Conservation (phyloP, 148 eudicot genomes). For the Vaccinium darrowii region DNA sequence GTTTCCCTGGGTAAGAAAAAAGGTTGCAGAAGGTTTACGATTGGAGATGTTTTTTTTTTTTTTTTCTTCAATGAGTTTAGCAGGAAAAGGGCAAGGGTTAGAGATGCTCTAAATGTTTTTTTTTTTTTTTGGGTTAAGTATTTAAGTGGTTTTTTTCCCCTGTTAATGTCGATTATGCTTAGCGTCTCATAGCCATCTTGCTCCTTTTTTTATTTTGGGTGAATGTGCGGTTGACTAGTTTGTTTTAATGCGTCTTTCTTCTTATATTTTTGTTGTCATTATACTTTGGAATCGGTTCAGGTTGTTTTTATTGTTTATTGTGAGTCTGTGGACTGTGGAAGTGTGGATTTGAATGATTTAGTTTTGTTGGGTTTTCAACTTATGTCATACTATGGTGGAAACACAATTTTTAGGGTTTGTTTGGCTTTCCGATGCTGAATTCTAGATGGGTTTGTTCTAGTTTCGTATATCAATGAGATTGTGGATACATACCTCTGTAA, state of each 20-base stretch:
- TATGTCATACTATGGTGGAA: neutral
- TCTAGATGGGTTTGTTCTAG: neutral
- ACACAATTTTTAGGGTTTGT: neutral
- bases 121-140: neutral
- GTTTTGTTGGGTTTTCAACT: neutral
- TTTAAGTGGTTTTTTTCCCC: neutral
- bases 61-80: neutral
- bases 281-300: neutral
- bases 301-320: neutral
- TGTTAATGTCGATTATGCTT: neutral
- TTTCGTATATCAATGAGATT: neutral
- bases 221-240: neutral
- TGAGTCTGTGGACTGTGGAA: neutral
- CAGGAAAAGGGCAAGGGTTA: neutral
- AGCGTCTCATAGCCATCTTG: neutral
- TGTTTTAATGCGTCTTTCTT: neutral
- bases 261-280: neutral
- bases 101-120: neutral
- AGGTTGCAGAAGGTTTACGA: neutral
- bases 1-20: neutral
- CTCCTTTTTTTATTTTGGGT: neutral
- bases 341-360: neutral
- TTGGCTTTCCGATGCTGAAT: neutral
- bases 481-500: neutral
- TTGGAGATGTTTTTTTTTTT: neutral